These are phyloP conservation scores for Xylariaceae sp. DNA, from an alignment of 2,329 filamentous ascomycete genomes.

Conservation along the genomic window DNA sequence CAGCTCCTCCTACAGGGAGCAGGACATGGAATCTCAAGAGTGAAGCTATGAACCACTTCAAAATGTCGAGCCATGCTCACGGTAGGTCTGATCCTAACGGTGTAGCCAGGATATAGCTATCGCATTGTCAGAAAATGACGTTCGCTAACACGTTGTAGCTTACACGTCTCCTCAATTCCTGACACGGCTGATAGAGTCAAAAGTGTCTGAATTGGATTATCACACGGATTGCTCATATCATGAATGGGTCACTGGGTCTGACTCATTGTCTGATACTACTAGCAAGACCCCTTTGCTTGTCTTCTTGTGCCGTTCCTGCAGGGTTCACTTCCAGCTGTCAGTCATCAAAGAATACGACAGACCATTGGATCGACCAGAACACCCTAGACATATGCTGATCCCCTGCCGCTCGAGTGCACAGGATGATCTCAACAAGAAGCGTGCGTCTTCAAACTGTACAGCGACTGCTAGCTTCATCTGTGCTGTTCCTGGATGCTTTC, in stretches of 20 bases:
- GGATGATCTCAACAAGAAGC: neutral
- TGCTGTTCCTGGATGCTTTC: constrained; percentile 24
- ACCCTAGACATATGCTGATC: constrained; percentile 30
- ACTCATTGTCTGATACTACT: constrained; percentile 8
- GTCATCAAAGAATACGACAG: constrained; percentile 13
- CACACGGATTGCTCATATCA: constrained; percentile 21
- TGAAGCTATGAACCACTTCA: neutral
- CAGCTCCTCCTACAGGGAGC: neutral
- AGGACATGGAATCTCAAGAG: neutral
- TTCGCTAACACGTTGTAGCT: constrained; percentile 17
- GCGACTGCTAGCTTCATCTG: constrained; percentile 26
- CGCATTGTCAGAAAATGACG: neutral
- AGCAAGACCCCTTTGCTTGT: constrained; percentile 22
- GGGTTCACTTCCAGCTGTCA: constrained; percentile 30
- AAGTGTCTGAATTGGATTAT: constrained; percentile 20
- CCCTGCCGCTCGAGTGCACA: constrained; percentile 11
- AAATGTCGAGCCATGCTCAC: constrained; percentile 1
- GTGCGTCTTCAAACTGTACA: constrained; percentile 1
- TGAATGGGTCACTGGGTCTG: constrained; percentile 24
- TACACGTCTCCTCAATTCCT: constrained; percentile 31
- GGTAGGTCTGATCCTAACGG: constrained; percentile 7
- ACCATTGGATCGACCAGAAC: constrained; percentile 11
- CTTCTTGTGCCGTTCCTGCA: constrained; percentile 27
- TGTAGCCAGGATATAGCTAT: neutral
- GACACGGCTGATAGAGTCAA: constrained; percentile 22